Evolutionary conservation across 2,329 filamentous ascomycete genomes (phyloP), one percentile per base, ranked within the genome.

Genomic region (Claviceps digitariae): DNA sequence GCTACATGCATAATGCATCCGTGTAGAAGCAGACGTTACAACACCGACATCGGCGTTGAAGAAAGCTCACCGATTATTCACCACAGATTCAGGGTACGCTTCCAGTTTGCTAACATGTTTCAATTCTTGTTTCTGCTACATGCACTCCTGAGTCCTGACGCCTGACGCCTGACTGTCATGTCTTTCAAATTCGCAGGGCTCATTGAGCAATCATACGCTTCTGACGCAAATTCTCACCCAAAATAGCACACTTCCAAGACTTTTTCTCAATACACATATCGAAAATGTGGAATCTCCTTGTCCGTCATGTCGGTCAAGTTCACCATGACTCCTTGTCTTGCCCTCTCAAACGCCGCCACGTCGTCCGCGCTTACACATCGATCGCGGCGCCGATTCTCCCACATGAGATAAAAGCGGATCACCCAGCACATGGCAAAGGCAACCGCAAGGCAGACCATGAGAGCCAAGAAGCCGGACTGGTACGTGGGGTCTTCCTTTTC

Each of bases 401-500:
- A 62, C 12, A 62, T 68, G 17, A 82, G 67, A 52, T 78, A 73
- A 59, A 71, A 74, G 15, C 78, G 67, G 55, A 82, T 65, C 36
- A 71, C 72, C 10, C 74, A 58, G 38, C 60, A 59, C 15, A 53
- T 65, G 1, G 72, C 41, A 1, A 79, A 71, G 50, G 78, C 67
- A 21, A 76, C 12, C 34, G 34, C 10, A 36, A 82, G 82, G 64
- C 79, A 83, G 4, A 77, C 75, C 52, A 85, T 72, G 58, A 83
- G 79, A 2, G 77, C 78, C 7, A 76, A 70, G 57, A 84, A 82
- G 0, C 79, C 82, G 40, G 77, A 80, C 45, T 76, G 72, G 62
- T 85, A 87, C 1, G 72, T 67, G 0, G 82, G 82, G 0, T 73
- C 71, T 60, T 86, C 78, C 45, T 64, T 66, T n/a, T 70, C 66